These are phyloP conservation scores for Aureobasidium mangrovei DNA, from an alignment of 2,329 filamentous ascomycete species.

Conservation along the genomic window DNA sequence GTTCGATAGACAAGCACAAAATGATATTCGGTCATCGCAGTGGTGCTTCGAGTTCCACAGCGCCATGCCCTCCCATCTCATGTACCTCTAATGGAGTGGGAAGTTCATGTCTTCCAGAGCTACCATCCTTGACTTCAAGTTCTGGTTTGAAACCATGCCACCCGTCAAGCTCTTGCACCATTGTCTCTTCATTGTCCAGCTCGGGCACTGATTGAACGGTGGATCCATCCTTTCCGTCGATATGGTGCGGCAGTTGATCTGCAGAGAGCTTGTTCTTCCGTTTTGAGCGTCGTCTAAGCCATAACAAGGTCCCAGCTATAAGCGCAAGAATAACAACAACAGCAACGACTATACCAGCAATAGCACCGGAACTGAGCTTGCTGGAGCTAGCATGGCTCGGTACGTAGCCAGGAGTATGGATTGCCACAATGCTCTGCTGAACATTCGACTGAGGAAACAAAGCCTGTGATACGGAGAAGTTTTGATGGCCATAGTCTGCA, in stretches of 20 bases:
- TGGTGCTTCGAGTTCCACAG: constrained; percentile 1
- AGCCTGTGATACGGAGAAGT: constrained; percentile 22
- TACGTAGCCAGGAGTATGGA: constrained; percentile 4
- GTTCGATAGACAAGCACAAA: too few relatives aligned
- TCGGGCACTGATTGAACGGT: background rate
- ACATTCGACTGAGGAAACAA: constrained; percentile 16
- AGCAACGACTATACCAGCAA: constrained; percentile 27
- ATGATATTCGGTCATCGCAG: background rate
- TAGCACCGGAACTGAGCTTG: constrained; percentile 23
- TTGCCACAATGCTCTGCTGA: constrained; percentile 13
- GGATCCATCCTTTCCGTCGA: background rate
- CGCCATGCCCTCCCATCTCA: constrained; percentile 1
- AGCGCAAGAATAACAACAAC: constrained; percentile 23
- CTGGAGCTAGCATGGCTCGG: constrained; percentile 2
- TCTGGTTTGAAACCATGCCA: background rate
- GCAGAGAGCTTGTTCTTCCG: background rate
- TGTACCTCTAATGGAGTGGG: background rate
- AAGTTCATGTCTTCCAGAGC: background rate
- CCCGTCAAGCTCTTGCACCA: background rate
- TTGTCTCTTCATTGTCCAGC: constrained; percentile 1
- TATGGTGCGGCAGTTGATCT: background rate
- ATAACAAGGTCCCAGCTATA: constrained; percentile 14
- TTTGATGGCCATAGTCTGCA: constrained; percentile 21
- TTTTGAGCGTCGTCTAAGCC: background rate
- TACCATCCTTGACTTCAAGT: background rate